phyloP scores from a whole-genome alignment of 2,329 filamentous ascomycete genomes.

The Ilyonectria mors-panacis region DNA sequence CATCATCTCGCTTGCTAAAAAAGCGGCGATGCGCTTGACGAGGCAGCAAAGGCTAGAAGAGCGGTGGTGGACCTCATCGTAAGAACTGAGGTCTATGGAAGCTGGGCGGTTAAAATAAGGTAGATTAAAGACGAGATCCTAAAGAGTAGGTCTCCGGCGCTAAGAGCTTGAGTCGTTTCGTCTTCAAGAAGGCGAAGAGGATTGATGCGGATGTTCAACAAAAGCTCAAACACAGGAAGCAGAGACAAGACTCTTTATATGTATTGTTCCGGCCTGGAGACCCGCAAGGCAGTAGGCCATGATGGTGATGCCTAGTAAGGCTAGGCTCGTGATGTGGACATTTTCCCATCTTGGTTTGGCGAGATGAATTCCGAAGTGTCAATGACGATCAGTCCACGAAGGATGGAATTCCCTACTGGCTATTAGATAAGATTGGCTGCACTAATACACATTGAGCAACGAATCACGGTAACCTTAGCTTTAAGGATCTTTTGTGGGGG shows the following conservation, averaged over 20 bases:
- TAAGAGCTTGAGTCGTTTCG: background rate
- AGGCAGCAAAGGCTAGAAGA: background rate
- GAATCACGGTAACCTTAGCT: background rate
- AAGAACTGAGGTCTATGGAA: background rate
- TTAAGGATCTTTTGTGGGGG: background rate
- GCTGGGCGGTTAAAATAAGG: background rate
- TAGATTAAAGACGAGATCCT: background rate
- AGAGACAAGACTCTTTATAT: background rate
- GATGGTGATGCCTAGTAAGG: background rate
- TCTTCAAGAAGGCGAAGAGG: background rate
- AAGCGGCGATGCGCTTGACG: background rate
- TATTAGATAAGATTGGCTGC: background rate
- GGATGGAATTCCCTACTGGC: background rate
- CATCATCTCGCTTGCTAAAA: background rate
- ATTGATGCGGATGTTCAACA: background rate
- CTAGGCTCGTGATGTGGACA: background rate
- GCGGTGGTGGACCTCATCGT: background rate
- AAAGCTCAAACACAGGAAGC: background rate
- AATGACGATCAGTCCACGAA: background rate
- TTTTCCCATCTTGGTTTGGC: background rate
- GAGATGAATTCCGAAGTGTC: background rate
- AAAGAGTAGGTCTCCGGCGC: background rate
- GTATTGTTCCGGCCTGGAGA: background rate
- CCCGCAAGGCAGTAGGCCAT: background rate
- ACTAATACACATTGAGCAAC: background rate